Evolutionary conservation across 2,329 filamentous ascomycete species (phyloP).

Genomic region (Pseudopyricularia javanii): DNA sequence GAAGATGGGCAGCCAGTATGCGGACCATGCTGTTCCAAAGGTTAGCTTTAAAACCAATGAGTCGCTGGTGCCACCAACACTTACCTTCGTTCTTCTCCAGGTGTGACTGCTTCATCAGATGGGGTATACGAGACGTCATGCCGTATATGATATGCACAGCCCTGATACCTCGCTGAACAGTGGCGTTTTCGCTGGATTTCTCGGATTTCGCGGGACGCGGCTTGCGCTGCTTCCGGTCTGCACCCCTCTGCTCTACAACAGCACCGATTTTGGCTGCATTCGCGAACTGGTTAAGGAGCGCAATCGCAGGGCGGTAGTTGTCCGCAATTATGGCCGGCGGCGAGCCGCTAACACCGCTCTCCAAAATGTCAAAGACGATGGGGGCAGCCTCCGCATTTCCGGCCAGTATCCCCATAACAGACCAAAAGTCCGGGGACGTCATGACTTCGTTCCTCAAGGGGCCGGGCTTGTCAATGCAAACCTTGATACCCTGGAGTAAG

Average conservation of each 20-base stretch:
- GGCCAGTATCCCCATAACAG: slow-evolving; percentile 67
- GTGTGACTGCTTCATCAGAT: slow-evolving; percentile 85
- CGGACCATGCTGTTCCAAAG: slow-evolving; percentile 64
- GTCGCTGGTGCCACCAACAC: slow-evolving; percentile 6
- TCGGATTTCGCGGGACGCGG: slow-evolving; percentile 29
- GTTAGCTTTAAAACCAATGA: slow-evolving; percentile 9
- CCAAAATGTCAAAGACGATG: slow-evolving; percentile 77
- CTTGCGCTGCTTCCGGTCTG: neutral
- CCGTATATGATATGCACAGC: slow-evolving; percentile 73
- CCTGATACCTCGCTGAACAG: slow-evolving; percentile 65
- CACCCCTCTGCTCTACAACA: slow-evolving; percentile 55
- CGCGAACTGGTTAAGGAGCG: slow-evolving; percentile 80
- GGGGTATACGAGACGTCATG: slow-evolving; percentile 69
- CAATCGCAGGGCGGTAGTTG: slow-evolving; percentile 84
- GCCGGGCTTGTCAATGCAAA: slow-evolving; percentile 67
- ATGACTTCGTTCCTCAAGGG: slow-evolving; percentile 84
- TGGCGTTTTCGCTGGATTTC: slow-evolving; percentile 54
- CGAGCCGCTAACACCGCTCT: slow-evolving; percentile 60
- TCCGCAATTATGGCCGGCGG: slow-evolving; percentile 81
- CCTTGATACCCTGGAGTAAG: slow-evolving; percentile 65
- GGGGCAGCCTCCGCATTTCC: slow-evolving; percentile 57
- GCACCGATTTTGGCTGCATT: slow-evolving; percentile 66
- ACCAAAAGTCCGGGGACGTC: slow-evolving; percentile 96
- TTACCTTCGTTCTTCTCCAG: slow-evolving; percentile 73
- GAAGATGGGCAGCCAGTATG: slow-evolving; percentile 96